These are phyloP conservation scores for Wickerhamomyces mucosus DNA, from an alignment of 805 yeast genomes.

Conservation along the genomic window DNA sequence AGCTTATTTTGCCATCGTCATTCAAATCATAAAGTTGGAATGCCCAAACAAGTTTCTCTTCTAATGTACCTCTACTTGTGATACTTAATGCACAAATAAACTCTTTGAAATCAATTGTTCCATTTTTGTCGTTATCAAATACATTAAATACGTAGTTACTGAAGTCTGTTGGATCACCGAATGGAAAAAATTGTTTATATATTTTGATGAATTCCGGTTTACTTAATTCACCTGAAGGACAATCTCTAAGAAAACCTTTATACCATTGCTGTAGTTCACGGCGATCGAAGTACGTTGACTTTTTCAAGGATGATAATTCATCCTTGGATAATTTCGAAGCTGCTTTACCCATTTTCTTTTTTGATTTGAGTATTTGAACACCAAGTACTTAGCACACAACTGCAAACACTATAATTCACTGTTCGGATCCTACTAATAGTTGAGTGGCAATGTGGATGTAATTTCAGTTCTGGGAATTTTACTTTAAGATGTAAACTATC, in stretches of 20 bases:
- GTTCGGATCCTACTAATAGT: no score
- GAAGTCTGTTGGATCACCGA: slow-evolving; percentile 92
- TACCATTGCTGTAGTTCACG: slow-evolving; percentile 98
- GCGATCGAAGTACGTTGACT: slow-evolving; percentile 84
- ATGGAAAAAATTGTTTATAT: slow-evolving; percentile 95
- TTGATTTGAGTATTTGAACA: no score
- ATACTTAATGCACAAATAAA: slow-evolving; percentile 82
- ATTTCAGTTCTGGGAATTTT: no score
- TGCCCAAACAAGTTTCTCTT: slow-evolving; percentile 84
- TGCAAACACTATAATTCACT: no score
- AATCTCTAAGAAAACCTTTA: slow-evolving; percentile 89
- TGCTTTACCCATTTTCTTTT: slow-evolving; percentile 73
- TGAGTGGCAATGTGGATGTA: no score
- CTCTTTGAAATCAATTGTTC: slow-evolving; percentile 83
- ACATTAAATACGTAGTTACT: slow-evolving; percentile 82
- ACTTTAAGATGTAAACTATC: no score
- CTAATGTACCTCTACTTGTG: slow-evolving; percentile 76
- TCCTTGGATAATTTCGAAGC: slow-evolving; percentile 89
- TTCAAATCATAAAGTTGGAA: slow-evolving; percentile 81
- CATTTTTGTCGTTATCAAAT: slow-evolving; percentile 75
- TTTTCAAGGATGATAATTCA: slow-evolving; percentile 72
- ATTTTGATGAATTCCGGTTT: slow-evolving; percentile 85
- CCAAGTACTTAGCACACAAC: no score
- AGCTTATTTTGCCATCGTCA: slow-evolving; percentile 65
- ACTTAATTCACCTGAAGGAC: slow-evolving; percentile 82